Evolutionary conservation across 208 protist genomes (phyloP).

Genomic region (Crithidia thermophila): DNA sequence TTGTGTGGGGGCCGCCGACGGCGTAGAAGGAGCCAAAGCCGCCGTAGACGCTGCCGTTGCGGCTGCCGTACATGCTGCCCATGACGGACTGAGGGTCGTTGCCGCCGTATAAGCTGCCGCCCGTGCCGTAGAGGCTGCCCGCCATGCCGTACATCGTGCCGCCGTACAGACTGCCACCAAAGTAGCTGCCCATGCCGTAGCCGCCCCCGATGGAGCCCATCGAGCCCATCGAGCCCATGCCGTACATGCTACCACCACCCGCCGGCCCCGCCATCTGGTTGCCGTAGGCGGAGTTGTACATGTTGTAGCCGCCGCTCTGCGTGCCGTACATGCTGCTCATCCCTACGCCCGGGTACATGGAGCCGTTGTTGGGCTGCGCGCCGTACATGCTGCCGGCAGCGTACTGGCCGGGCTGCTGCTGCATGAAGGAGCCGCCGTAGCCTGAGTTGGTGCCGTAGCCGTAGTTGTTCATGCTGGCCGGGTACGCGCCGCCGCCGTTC

Average conservation of each 20-base stretch:
- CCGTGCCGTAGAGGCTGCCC: conserved; percentile 44
- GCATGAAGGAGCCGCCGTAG: conserved; percentile 17
- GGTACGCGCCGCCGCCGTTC: neutral
- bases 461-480: conserved; percentile 4
- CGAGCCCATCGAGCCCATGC: conserved; percentile 17
- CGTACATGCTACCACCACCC: conserved; percentile 25
- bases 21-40: conserved; percentile 49
- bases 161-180: conserved; percentile 44
- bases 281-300: conserved; percentile 25
- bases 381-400: conserved; percentile 29
- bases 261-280: conserved; percentile 14
- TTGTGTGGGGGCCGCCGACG: conserved; percentile 31
- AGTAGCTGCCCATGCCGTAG: conserved; percentile 30
- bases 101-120: conserved; percentile 52
- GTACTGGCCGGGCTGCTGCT: neutral
- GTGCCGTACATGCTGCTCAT: conserved; percentile 36
- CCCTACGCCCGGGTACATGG: conserved; percentile 15
- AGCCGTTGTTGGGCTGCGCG: conserved; percentile 24
- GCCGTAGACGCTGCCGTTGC: conserved; percentile 26
- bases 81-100: conserved; percentile 29
- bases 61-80: conserved; percentile 51
- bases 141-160: conserved; percentile 37
- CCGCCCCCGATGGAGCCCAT: conserved; percentile 27
- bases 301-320: conserved; percentile 11
- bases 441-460: conserved; percentile 11